phyloP scores from a whole-genome alignment of 2,329 filamentous ascomycete species.

The Fusarium sp. region DNA sequence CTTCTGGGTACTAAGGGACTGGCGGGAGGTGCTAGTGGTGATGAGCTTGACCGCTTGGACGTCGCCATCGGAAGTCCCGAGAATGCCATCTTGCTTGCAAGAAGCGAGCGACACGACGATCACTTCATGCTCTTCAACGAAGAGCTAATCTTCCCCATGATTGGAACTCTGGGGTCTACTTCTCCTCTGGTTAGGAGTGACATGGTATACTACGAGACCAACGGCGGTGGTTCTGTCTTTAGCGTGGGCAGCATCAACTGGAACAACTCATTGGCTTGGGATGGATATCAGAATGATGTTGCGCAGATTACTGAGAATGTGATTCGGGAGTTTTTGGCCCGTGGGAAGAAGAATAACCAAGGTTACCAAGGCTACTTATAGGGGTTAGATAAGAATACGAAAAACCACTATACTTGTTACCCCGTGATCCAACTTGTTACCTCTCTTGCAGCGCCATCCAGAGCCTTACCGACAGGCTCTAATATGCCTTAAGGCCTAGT shows the following conservation, averaged over 20 bases:
- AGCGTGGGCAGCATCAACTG: slow-evolving; percentile 17
- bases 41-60: not conserved
- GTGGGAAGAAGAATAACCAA: not conserved
- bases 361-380: too few species aligned
- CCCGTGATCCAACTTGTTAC: not conserved
- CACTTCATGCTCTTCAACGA: slow-evolving; percentile 12
- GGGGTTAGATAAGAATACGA: not conserved
- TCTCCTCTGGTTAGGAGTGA: not conserved
- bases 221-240: slow-evolving; percentile 8
- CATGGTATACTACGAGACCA: not conserved
- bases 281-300: slow-evolving; percentile 10
- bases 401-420: not conserved
- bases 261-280: slow-evolving; percentile 17
- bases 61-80: not conserved
- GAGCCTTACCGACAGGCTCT: not conserved
- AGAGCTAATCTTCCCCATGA: slow-evolving; percentile 9
- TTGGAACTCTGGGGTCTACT: not conserved
- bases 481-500: not conserved
- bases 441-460: not conserved
- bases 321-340: not conserved
- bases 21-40: not conserved
- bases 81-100: not conserved
- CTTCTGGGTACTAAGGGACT: not conserved
- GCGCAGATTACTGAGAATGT: slow-evolving; percentile 11
- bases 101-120: not conserved